Evolutionary conservation across 1,284 basidiomycete species (phyloP).

Genomic region (Meira nashicola): DNA sequence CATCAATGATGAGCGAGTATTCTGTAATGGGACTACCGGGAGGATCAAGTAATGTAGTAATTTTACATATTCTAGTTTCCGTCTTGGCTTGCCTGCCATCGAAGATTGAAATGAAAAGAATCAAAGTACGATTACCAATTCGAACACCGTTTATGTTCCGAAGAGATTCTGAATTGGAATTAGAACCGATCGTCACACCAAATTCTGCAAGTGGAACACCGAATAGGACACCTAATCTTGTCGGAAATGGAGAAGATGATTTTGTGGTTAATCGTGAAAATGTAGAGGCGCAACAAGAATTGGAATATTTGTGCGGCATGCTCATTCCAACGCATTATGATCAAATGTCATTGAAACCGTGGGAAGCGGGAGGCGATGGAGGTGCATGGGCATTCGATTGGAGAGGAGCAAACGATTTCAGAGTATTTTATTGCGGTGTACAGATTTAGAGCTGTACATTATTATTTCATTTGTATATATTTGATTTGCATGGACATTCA

Average conservation of each 20-base stretch:
- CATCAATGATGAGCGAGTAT: slow-evolving; percentile 18
- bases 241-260: not conserved
- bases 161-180: slow-evolving; percentile 1
- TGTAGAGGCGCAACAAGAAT: slow-evolving; percentile 11
- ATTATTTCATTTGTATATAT: no score
- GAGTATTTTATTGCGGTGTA: slow-evolving; percentile 19
- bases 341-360: not conserved
- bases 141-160: not conserved
- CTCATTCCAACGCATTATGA: slow-evolving; percentile 10
- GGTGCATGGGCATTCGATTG: slow-evolving; percentile 31
- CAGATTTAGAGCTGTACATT: no score
- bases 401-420: slow-evolving; percentile 32
- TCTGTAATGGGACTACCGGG: slow-evolving; percentile 48
- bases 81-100: not conserved
- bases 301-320: slow-evolving; percentile 30
- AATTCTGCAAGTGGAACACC: no score
- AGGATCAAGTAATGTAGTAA: slow-evolving; percentile 12
- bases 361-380: slow-evolving; percentile 22
- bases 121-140: not conserved
- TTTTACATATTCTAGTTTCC: not conserved
- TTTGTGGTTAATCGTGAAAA: not conserved
- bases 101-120: slow-evolving; percentile 1
- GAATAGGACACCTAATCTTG: not conserved
- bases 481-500: no score
- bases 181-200: not conserved